Percentiles rank a stretch among this genome's conserved stretches.
Conservation (phyloP, 2,329 filamentous ascomycete species). For the Ophiostoma sp. region DNA sequence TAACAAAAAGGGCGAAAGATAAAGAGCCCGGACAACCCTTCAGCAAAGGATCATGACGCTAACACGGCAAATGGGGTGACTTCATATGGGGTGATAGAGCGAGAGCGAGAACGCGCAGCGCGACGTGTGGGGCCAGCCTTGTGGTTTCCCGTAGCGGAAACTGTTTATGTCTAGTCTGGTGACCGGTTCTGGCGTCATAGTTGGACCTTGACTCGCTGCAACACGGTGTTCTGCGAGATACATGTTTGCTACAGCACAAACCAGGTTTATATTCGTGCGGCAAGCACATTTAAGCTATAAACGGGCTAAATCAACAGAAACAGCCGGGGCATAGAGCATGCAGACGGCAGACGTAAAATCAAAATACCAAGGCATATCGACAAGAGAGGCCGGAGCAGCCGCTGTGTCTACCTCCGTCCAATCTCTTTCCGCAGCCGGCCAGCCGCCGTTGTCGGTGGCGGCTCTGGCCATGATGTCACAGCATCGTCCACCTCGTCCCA, state of each 20-base stretch:
- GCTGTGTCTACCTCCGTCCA: slow-evolving; percentile 24
- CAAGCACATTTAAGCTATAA: background rate
- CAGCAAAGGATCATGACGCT: background rate
- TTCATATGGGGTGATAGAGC: background rate
- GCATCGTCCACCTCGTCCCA: slow-evolving; percentile 88
- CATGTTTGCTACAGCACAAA: too few relatives aligned
- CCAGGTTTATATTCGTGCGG: background rate
- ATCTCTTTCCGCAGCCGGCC: slow-evolving; percentile 33
- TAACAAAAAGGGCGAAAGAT: background rate
- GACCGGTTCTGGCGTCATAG: background rate
- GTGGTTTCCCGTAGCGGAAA: background rate
- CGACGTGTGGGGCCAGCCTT: slow-evolving; percentile 3
- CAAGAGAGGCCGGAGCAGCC: too few relatives aligned
- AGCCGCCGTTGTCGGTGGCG: slow-evolving; percentile 35
- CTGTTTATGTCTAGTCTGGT: background rate
- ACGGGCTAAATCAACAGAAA: background rate
- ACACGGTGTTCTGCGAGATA: too few relatives aligned
- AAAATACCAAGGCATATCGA: too few relatives aligned
- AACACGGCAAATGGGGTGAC: background rate
- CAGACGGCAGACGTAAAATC: too few relatives aligned
- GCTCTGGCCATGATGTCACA: slow-evolving; percentile 78
- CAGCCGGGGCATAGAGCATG: background rate
- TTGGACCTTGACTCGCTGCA: too few relatives aligned
- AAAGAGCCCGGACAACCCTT: background rate
- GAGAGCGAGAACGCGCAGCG: background rate